Evolutionary conservation across 2,329 filamentous ascomycete genomes (phyloP).

Genomic region (Cercospora nicotianae): DNA sequence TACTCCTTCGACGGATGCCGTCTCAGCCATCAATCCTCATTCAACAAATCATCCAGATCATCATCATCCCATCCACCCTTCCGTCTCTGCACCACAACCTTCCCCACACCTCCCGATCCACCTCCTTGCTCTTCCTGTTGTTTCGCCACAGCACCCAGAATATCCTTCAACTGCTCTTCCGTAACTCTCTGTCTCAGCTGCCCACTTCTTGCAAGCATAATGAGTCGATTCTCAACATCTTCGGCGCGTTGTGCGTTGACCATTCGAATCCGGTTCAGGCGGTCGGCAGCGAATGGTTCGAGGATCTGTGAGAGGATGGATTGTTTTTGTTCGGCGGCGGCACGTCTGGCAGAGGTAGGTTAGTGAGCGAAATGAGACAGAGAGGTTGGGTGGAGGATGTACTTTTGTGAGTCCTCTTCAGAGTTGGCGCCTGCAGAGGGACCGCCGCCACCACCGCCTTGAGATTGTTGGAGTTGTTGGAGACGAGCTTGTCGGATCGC

Average conservation of each 20-base stretch:
- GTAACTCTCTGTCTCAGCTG: constrained; percentile 86
- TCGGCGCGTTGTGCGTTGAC: constrained; percentile 89
- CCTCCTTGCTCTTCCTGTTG: constrained; percentile 57
- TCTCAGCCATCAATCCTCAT: constrained; percentile 41
- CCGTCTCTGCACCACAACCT: constrained; percentile 81
- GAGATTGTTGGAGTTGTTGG: constrained; percentile 79
- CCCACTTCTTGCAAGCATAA: constrained; percentile 84
- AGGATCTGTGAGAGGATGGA: constrained; percentile 89
- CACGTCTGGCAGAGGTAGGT: constrained; percentile 22
- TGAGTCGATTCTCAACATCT: constrained; percentile 88
- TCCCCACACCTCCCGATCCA: constrained; percentile 55
- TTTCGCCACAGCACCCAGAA: constrained; percentile 81
- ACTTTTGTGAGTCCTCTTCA: constrained; percentile 63
- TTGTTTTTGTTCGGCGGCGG: constrained; percentile 59
- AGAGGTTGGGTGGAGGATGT: constrained; percentile 25
- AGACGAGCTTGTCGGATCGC: constrained; percentile 89
- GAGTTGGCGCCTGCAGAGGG: constrained; percentile 47
- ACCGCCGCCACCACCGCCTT: constrained; percentile 47
- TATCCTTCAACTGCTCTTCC: constrained; percentile 89
- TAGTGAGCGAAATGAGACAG: constrained; percentile 22
- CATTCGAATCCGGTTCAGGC: constrained; percentile 87
- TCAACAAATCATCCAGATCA: constrained; percentile 69
- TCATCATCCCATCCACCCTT: constrained; percentile 86
- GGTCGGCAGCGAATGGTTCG: constrained; percentile 87
- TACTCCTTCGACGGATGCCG: no score